Evolutionary conservation across 2,329 filamentous ascomycete species (phyloP).

Genomic region (Tolypocladium amazonense): DNA sequence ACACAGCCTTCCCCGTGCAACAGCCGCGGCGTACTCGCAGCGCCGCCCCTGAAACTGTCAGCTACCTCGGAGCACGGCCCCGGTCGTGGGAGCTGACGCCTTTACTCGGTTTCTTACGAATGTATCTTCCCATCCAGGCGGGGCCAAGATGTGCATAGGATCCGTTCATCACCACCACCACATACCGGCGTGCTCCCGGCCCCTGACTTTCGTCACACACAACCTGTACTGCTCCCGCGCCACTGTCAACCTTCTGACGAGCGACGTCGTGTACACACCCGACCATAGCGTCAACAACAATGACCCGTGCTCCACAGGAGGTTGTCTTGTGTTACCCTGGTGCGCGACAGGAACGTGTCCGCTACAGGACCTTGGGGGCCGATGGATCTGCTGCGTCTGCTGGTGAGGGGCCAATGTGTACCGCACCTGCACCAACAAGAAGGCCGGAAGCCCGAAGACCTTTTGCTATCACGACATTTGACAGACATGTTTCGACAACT

Average conservation of each 20-base stretch:
- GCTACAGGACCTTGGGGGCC: conserved; percentile 34
- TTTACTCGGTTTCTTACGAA: neutral
- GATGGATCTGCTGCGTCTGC: conserved; percentile 41
- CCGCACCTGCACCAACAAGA: conserved; percentile 33
- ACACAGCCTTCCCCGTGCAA: conserved; percentile 4
- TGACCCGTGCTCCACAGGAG: conserved; percentile 33
- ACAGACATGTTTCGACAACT: conserved; percentile 26
- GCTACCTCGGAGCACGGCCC: neutral
- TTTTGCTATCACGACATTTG: conserved; percentile 44
- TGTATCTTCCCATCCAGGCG: neutral
- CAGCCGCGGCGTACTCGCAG: neutral
- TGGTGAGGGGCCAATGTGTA: conserved; percentile 32
- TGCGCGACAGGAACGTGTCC: conserved; percentile 39
- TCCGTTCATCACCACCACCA: conserved; percentile 43
- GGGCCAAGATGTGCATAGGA: conserved; percentile 34
- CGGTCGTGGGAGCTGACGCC: neutral
- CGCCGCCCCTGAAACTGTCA: too few species aligned
- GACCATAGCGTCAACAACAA: conserved; percentile 21
- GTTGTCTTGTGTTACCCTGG: conserved; percentile 32
- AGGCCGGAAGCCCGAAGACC: conserved; percentile 34
- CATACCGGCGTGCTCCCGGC: conserved; percentile 28
- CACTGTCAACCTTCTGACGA: conserved; percentile 16
- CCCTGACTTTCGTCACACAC: conserved; percentile 28
- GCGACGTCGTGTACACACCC: conserved; percentile 16
- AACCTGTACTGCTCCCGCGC: conserved; percentile 33